A percentile compares a stretch with the other conserved stretches of the same genome.
Evolutionary conservation across 1,284 basidiomycete genomes (phyloP).

Genomic region (Neonothopanus nambi): DNA sequence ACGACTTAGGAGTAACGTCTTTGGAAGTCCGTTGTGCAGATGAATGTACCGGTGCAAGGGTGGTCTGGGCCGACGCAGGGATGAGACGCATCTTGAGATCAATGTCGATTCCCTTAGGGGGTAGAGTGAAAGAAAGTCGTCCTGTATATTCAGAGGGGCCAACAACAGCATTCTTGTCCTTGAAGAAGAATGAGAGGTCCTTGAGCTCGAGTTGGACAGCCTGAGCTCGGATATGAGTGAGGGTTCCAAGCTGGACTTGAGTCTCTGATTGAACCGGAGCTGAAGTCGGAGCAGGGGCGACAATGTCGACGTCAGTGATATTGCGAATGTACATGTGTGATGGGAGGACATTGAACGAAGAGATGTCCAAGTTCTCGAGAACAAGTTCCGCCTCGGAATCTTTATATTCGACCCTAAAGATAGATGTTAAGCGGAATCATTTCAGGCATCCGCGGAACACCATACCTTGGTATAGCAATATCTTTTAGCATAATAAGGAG

Average conservation of each 20-base stretch:
- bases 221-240: slow-evolving; percentile 63
- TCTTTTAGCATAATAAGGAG: slow-evolving; percentile 48
- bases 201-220: slow-evolving; percentile 60
- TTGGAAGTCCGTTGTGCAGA: slow-evolving; percentile 1
- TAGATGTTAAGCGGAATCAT: not conserved
- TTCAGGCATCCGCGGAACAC: slow-evolving; percentile 6
- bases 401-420: slow-evolving; percentile 61
- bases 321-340: slow-evolving; percentile 71
- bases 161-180: slow-evolving; percentile 53
- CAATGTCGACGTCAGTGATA: slow-evolving; percentile 70
- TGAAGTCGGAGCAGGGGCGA: slow-evolving; percentile 40
- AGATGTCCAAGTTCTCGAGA: slow-evolving; percentile 69
- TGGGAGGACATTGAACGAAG: slow-evolving; percentile 61
- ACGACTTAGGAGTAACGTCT: slow-evolving; percentile 27
- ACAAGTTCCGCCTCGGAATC: slow-evolving; percentile 67
- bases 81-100: slow-evolving; percentile 65
- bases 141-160: slow-evolving; percentile 60
- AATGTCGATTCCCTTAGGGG: slow-evolving; percentile 63
- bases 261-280: slow-evolving; percentile 29
- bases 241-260: slow-evolving; percentile 53
- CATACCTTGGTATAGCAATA: slow-evolving; percentile 65
- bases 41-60: slow-evolving; percentile 8
- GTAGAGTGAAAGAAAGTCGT: slow-evolving; percentile 58
- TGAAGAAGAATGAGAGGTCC: slow-evolving; percentile 72
- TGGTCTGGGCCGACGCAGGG: slow-evolving; percentile 41